These are phyloP conservation scores for Blastobotrys attinorum DNA, from an alignment of 805 yeast species.

Conservation along the genomic window DNA sequence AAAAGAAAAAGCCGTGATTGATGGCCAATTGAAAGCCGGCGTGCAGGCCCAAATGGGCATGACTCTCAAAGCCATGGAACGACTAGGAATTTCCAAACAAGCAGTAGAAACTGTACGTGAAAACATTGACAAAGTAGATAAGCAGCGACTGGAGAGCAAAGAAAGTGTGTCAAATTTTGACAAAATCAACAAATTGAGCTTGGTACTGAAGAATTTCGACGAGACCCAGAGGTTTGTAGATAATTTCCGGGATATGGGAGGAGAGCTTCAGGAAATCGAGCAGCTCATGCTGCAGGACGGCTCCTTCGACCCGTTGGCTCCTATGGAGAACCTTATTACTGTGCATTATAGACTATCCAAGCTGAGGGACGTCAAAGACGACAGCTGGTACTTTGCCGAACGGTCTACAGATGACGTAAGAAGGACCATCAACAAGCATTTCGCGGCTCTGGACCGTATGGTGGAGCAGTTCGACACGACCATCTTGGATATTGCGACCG, in stretches of 20 bases:
- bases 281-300: conserved; percentile 45
- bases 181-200: conserved; percentile 58
- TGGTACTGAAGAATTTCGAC: conserved; percentile 61
- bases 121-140: conserved; percentile 32
- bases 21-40: conserved; percentile 63
- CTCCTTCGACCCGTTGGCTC: conserved; percentile 36
- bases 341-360: conserved; percentile 66
- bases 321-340: conserved; percentile 48
- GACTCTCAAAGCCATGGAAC: conserved; percentile 35
- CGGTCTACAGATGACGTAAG: conserved; percentile 55
- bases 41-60: conserved; percentile 57
- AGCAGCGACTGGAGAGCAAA: conserved; percentile 46
- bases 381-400: conserved; percentile 49
- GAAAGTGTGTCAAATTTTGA: conserved; percentile 59
- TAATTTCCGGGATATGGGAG: conserved; percentile 50
- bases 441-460: conserved; percentile 41
- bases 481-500: conserved; percentile 58
- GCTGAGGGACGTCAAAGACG: conserved; percentile 73
- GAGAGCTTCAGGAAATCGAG: conserved; percentile 43
- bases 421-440: conserved; percentile 53
- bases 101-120: conserved; percentile 32
- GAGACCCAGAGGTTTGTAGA: conserved; percentile 59
- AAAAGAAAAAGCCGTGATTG: conserved; percentile 65
- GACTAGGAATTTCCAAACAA: conserved; percentile 32
- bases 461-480: conserved; percentile 52